Percentiles rank a stretch among this genome's conserved stretches.
These are phyloP conservation scores for Hypoxylon sp. DNA, from an alignment of 2,329 filamentous ascomycete genomes.

Conservation along the genomic window DNA sequence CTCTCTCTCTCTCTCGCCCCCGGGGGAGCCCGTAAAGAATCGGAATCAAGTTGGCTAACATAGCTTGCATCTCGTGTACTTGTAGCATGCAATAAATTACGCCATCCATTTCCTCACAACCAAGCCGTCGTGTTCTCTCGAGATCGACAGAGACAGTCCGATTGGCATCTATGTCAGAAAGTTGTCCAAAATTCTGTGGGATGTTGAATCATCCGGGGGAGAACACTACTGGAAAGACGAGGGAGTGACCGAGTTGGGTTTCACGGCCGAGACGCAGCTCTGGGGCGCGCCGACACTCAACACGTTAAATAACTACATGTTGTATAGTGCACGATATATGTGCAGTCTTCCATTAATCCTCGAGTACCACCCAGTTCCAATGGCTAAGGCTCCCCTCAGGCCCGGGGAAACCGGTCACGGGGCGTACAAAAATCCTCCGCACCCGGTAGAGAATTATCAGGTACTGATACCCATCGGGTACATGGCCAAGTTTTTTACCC, in stretches of 20 bases:
- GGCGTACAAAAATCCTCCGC: not conserved
- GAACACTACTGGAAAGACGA: constrained; percentile 38
- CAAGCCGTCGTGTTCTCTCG: not conserved
- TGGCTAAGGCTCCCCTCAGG: not conserved
- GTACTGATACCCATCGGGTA: constrained; percentile 42
- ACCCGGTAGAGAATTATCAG: constrained; percentile 26
- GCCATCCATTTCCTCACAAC: constrained; percentile 22
- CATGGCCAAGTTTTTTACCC: constrained; percentile 47
- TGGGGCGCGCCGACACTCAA: constrained; percentile 35
- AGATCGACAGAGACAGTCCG: no score
- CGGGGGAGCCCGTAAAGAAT: not conserved
- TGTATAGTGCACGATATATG: constrained; percentile 9
- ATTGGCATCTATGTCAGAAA: no score
- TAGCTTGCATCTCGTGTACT: not conserved
- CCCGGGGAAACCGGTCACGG: not conserved
- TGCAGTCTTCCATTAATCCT: constrained; percentile 14
- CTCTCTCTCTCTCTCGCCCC: not conserved
- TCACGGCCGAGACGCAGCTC: constrained; percentile 40
- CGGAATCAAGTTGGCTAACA: constrained; percentile 15
- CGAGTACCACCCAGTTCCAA: constrained; percentile 26
- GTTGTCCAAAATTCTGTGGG: constrained; percentile 12
- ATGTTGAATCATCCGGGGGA: not conserved
- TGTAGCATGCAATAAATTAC: constrained; percentile 42
- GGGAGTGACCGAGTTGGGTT: constrained; percentile 30
- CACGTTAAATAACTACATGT: not conserved